These are phyloP conservation scores for Terana coerulea DNA, from an alignment of 768 basidiomycete genomes.

Conservation along the genomic window DNA sequence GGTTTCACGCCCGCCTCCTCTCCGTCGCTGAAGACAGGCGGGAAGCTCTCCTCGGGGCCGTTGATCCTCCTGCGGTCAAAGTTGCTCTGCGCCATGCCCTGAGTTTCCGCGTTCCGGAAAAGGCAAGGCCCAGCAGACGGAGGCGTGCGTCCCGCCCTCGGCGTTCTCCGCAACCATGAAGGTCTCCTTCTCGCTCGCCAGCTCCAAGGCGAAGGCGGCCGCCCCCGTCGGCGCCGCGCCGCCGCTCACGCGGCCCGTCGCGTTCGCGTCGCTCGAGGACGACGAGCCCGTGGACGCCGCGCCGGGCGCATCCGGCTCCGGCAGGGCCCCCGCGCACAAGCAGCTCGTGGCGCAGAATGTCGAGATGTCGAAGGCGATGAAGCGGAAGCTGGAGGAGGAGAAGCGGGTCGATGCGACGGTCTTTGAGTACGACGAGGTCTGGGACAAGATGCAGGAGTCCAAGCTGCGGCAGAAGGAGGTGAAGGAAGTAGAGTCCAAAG, in stretches of 20 bases:
- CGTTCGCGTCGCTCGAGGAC: slow-evolving; percentile 63
- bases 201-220: slow-evolving; percentile 37
- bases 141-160: slow-evolving; percentile 6
- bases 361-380: slow-evolving; percentile 57
- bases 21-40: slow-evolving; percentile 55
- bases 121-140: slow-evolving; percentile 2
- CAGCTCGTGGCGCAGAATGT: slow-evolving; percentile 55
- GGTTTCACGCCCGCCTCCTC: slow-evolving; percentile 28
- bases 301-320: slow-evolving; percentile 36
- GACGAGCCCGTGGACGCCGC: slow-evolving; percentile 52
- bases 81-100: slow-evolving; percentile 38
- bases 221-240: slow-evolving; percentile 53
- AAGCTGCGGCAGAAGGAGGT: slow-evolving; percentile 69
- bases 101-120: not conserved
- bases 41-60: slow-evolving; percentile 81
- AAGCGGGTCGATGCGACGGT: slow-evolving; percentile 76
- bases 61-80: slow-evolving; percentile 88
- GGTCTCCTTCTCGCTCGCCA: slow-evolving; percentile 78
- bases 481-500: slow-evolving; percentile 72
- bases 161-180: slow-evolving; percentile 52
- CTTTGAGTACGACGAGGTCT: slow-evolving; percentile 95
- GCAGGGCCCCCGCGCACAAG: slow-evolving; percentile 45
- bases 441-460: slow-evolving; percentile 91
- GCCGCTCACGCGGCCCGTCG: slow-evolving; percentile 52
- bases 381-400: slow-evolving; percentile 76